Evolutionary conservation across 352 stramenopile species (phyloP), one percentile per base, ranked within the genome.

Genomic region (Phytophthora meadii): DNA sequence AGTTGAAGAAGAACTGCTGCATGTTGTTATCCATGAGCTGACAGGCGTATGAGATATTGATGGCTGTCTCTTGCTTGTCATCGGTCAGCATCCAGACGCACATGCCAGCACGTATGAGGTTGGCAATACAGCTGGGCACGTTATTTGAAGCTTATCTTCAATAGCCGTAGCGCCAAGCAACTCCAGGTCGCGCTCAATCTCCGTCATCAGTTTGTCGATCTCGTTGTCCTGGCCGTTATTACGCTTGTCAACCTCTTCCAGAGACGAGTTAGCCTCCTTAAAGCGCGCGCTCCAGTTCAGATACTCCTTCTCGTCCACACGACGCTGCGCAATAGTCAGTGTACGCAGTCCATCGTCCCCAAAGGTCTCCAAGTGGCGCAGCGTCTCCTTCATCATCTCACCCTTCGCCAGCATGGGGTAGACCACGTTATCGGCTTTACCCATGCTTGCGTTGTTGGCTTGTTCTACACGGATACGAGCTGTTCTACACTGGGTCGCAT

Each of bases 71-170:
- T 40, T 94, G 69, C 68, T 98, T 98, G 74, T 98, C 94, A 30
- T 93, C 93, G 9, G 94, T 98, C 15, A 98, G 85, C 72, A 98
- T 95, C 90, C 93, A 98, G 19, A 98, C 76, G 41, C 95, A 91
- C 65, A 98, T 97, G 22, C 90, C 89, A 0, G 89, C 93, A 11
- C 70, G 72, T 62, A 91, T 90, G 2, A 98, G 67, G 51, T 90
- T 89, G 0, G 85, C 76, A 32, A 98, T 98, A 15, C 88, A 82
- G 22, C 84, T 84, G 0, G 91, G 90, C 3, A 98, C 94, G 53
- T 91, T 81, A 32, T 91, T 74, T 98, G 93, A 17, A 98, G 79
- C 72, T 98, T 96, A 76, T 98, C 94, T 81, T 98, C 93, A 56
- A 98, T 98, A 19, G 92, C 94, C 5, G 90, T 98, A 3, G 90